Conservation (phyloP, 306 rosid species). For the Fragaria ananassa region DNA sequence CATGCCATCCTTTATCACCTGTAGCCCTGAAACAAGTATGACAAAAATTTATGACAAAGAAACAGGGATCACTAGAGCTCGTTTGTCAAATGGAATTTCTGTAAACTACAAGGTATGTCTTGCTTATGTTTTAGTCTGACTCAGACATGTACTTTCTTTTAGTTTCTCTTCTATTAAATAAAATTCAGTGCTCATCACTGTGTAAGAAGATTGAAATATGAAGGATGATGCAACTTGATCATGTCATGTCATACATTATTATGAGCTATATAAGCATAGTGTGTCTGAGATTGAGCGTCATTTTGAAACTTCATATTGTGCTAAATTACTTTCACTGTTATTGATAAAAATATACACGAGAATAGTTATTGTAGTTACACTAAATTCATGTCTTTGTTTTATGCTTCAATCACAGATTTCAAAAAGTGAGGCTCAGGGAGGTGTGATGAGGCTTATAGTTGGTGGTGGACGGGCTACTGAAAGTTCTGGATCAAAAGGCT, state of each 20-base stretch:
- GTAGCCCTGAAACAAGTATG: conserved; percentile 48
- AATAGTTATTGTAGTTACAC: neutral
- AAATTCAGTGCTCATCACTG: neutral
- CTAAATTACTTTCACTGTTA: neutral
- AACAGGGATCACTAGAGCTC: conserved; percentile 77
- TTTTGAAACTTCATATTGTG: neutral
- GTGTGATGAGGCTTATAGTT: conserved; percentile 97
- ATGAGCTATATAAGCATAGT: neutral
- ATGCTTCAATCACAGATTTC: conserved; percentile 55
- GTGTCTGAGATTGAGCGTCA: neutral
- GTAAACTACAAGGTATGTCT: conserved; percentile 76
- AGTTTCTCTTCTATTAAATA: neutral
- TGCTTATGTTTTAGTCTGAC: neutral
- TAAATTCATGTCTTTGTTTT: conserved; percentile 3
- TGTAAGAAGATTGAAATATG: neutral
- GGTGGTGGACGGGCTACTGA: conserved; percentile 99
- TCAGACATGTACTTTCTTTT: neutral
- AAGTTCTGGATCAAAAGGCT: conserved; percentile 71
- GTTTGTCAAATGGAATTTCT: conserved; percentile 90
- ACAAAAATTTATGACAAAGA: conserved; percentile 72
- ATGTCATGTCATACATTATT: neutral
- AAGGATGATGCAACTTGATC: neutral
- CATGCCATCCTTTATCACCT: conserved; percentile 66
- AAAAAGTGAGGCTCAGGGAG: conserved; percentile 80
- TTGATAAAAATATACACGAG: neutral